These are phyloP conservation scores for Aquilaria malaccensis DNA, from an alignment of 345 rosid species.

Conservation along the genomic window DNA sequence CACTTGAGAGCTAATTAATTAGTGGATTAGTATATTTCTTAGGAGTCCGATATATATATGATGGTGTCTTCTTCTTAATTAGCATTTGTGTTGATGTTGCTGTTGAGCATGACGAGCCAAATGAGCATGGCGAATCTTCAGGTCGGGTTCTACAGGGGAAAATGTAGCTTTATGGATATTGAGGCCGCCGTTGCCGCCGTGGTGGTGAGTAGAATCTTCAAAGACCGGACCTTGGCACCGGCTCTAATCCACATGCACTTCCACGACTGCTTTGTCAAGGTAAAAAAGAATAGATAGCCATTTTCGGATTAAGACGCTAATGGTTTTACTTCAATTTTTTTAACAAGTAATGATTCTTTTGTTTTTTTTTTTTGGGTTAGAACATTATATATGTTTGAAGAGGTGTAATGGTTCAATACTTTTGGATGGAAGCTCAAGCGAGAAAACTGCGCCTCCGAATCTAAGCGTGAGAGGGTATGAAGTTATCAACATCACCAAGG, in stretches of 20 bases:
- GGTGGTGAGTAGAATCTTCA: constrained; percentile 12
- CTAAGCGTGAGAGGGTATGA: constrained; percentile 29
- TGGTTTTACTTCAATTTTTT: constrained; percentile 18
- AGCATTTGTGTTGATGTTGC: too few species aligned
- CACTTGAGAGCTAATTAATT: too few species aligned
- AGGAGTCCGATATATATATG: too few species aligned
- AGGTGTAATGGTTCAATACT: constrained; percentile 47
- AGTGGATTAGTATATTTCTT: too few species aligned
- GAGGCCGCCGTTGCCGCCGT: constrained; percentile 27
- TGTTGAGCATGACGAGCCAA: too few species aligned
- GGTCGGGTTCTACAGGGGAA: constrained; percentile 22
- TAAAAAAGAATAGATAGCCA: constrained; percentile 14
- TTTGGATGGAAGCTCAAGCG: constrained; percentile 23
- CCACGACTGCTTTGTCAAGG: constrained; percentile 38
- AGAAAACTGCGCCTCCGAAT: constrained; percentile 36
- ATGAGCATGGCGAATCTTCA: constrained; percentile 2
- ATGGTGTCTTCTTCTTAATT: too few species aligned
- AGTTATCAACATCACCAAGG: constrained; percentile 30
- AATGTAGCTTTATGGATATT: constrained; percentile 22
- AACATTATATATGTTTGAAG: constrained; percentile 6
- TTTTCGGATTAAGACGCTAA: constrained; percentile 29
- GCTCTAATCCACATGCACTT: constrained; percentile 33
- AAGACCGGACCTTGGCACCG: constrained; percentile 23
- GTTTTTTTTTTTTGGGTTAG: constrained; percentile 3
- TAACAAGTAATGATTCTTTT: constrained; percentile 46